Conservation (phyloP, 2,329 filamentous ascomycete genomes). For the Colletotrichum orbiculare region DNA sequence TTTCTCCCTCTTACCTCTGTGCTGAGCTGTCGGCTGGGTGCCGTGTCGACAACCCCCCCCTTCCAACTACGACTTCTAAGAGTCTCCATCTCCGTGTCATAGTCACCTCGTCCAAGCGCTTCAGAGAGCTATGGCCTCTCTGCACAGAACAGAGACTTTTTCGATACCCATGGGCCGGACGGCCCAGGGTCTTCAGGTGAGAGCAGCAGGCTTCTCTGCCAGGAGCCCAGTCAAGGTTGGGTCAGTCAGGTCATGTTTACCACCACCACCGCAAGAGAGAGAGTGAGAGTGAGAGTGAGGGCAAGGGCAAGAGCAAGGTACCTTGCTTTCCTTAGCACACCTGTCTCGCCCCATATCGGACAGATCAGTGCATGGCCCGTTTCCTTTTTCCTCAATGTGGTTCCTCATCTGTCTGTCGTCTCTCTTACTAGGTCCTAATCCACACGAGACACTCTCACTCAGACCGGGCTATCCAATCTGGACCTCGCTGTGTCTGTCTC, state of each 20-base stretch:
- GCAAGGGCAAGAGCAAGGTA: conserved; percentile 46
- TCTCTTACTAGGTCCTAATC: conserved; percentile 13
- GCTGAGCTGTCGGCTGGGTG: conserved; percentile 21
- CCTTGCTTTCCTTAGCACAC: conserved; percentile 34
- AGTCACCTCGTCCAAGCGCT: conserved; percentile 31
- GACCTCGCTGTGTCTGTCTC: background rate
- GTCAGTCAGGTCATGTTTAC: conserved; percentile 26
- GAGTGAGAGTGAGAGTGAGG: conserved; percentile 33
- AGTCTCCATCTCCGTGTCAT: conserved; percentile 13
- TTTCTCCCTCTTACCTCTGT: conserved; percentile 10
- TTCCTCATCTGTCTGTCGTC: conserved; percentile 9
- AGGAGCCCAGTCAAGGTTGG: conserved; percentile 5
- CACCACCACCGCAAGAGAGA: conserved; percentile 38
- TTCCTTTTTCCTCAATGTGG: conserved; percentile 29
- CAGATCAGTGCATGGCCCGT: conserved; percentile 19
- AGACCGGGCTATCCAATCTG: conserved; percentile 2
- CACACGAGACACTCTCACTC: conserved; percentile 17
- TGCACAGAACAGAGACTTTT: conserved; percentile 24
- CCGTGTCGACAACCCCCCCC: conserved; percentile 10
- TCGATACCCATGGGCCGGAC: conserved; percentile 27
- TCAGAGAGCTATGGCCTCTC: conserved; percentile 20
- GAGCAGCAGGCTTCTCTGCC: conserved; percentile 3
- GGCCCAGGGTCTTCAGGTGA: conserved; percentile 25
- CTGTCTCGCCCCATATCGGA: background rate
- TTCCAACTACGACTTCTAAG: no score